Conservation (phyloP, 2,329 filamentous ascomycete species). For the Apiospora aurea region DNA sequence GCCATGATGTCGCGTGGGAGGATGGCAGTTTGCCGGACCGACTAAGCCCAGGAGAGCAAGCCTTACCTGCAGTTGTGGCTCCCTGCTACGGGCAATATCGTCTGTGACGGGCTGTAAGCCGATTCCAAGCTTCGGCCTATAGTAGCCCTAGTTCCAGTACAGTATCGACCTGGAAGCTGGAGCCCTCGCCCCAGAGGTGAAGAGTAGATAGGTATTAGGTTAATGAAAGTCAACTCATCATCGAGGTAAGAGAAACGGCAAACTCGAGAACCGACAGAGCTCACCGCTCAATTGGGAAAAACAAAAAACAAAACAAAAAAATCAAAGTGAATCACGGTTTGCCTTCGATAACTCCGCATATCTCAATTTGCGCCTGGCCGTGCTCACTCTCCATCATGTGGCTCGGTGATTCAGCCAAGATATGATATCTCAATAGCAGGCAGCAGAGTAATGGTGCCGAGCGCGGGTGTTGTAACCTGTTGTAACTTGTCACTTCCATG, state of each 20-base stretch:
- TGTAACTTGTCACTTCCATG: constrained; percentile 1
- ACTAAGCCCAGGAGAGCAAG: neutral
- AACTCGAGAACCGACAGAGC: neutral
- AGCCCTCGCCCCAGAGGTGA: neutral
- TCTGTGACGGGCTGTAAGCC: neutral
- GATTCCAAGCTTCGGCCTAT: neutral
- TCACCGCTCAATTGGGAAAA: constrained; percentile 7
- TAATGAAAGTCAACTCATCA: neutral
- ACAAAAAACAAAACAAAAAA: neutral
- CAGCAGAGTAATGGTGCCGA: neutral
- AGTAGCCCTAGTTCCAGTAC: neutral
- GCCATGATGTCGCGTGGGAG: neutral
- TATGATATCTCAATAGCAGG: constrained; percentile 12
- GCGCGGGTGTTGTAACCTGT: neutral
- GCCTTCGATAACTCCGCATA: neutral
- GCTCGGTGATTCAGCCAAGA: constrained; percentile 17
- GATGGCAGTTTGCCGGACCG: constrained; percentile 16
- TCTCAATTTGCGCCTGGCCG: constrained; percentile 10
- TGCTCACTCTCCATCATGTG: neutral
- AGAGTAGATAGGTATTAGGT: neutral
- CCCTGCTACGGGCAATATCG: neutral
- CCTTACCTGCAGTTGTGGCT: neutral
- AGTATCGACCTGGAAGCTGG: neutral
- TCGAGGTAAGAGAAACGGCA: neutral
- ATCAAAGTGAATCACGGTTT: neutral